A percentile compares a stretch with the other conserved stretches of the same genome.
Conservation (phyloP, 2,329 filamentous ascomycete genomes). For the Colletotrichum sp. region DNA sequence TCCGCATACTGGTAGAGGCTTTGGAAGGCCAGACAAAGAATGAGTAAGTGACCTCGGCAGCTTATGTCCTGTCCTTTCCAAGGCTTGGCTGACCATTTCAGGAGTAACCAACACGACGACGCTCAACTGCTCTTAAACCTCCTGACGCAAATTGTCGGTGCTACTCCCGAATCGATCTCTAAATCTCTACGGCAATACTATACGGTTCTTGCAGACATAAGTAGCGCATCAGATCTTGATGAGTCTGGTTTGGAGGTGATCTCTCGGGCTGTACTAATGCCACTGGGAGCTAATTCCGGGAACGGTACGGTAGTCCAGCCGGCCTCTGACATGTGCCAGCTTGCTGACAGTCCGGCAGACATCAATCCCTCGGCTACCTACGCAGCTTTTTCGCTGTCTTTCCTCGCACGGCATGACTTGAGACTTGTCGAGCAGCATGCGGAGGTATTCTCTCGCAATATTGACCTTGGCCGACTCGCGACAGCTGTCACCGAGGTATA, state of each 20-base stretch:
- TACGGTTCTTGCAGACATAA: slow-evolving; percentile 40
- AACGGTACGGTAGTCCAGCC: neutral
- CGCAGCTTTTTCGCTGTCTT: slow-evolving; percentile 39
- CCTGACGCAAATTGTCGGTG: slow-evolving; percentile 34
- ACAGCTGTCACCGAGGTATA: slow-evolving; percentile 43
- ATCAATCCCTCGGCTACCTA: slow-evolving; percentile 30
- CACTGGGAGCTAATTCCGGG: slow-evolving; percentile 15
- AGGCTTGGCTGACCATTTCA: neutral
- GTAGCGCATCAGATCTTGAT: slow-evolving; percentile 11
- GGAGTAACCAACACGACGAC: slow-evolving; percentile 24
- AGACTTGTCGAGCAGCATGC: slow-evolving; percentile 45
- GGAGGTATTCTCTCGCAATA: slow-evolving; percentile 33
- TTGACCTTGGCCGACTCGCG: slow-evolving; percentile 47
- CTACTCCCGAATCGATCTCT: slow-evolving; percentile 31
- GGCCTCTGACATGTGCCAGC: neutral
- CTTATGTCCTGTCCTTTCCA: neutral
- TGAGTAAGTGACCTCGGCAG: neutral
- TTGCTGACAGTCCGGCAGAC: neutral
- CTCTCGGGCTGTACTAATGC: slow-evolving; percentile 24
- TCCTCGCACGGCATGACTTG: slow-evolving; percentile 41
- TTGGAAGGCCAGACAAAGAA: slow-evolving; percentile 26
- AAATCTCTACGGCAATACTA: slow-evolving; percentile 41
- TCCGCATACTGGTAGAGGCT: slow-evolving; percentile 38
- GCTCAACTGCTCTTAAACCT: slow-evolving; percentile 38
- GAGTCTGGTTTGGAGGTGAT: slow-evolving; percentile 17